These are phyloP conservation scores for Miscanthus lutarioriparius DNA, from an alignment of 176 grass and related monocot genomes.

Conservation along the genomic window DNA sequence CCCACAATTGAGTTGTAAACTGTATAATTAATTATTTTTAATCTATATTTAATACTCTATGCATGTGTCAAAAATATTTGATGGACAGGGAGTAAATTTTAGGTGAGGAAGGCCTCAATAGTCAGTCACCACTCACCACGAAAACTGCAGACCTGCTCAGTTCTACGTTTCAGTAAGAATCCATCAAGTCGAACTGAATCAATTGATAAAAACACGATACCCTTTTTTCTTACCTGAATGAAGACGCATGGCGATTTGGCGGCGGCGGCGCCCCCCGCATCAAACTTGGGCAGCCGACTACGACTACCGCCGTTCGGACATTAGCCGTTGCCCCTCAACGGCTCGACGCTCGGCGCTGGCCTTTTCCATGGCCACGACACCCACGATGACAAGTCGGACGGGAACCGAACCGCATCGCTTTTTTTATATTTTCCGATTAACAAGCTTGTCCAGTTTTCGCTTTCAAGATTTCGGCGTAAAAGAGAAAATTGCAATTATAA, in stretches of 20 bases:
- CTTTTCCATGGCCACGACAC: neutral
- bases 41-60: no score
- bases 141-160: neutral
- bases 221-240: neutral
- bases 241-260: neutral
- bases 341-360: neutral
- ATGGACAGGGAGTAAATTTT: no score
- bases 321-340: neutral
- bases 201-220: neutral
- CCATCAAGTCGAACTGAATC: neutral
- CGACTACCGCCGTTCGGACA: neutral
- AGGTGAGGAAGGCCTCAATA: no score
- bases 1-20: no score
- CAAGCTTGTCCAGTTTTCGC: no score
- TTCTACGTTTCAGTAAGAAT: neutral
- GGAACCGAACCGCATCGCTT: no score
- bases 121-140: neutral
- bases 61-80: no score
- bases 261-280: neutral
- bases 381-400: neutral
- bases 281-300: neutral
- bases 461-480: no score
- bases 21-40: no score
- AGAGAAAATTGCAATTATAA: no score
- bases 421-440: no score